phyloP scores from a whole-genome alignment of 768 basidiomycete species.

The Tylopilus subfusipes region DNA sequence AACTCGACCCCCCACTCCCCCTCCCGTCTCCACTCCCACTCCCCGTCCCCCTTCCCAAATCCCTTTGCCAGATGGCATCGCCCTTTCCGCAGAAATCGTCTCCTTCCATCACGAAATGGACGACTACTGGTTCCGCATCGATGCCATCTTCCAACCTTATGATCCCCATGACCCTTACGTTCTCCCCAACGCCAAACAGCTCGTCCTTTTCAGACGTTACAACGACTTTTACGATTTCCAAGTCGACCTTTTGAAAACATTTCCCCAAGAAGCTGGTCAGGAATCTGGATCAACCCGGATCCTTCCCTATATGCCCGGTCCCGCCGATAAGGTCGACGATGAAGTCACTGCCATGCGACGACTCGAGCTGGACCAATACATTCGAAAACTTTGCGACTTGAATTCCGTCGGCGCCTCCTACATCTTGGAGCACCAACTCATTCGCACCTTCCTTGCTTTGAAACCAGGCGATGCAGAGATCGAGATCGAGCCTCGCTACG shows the following conservation, averaged over 20 bases:
- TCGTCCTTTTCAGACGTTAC: slow-evolving; percentile 92
- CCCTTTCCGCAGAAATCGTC: slow-evolving; percentile 83
- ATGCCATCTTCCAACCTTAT: slow-evolving; percentile 86
- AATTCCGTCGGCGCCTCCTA: slow-evolving; percentile 65
- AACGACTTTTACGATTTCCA: slow-evolving; percentile 99
- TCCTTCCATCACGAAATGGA: slow-evolving; percentile 98
- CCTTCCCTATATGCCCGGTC: slow-evolving; percentile 97
- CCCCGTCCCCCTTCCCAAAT: slow-evolving; percentile 41
- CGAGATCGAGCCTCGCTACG: slow-evolving; percentile 55
- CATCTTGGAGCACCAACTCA: slow-evolving; percentile 74
- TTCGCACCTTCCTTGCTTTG: slow-evolving; percentile 78
- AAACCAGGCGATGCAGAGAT: slow-evolving; percentile 84
- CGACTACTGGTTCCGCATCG: slow-evolving; percentile 96
- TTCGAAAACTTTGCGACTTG: slow-evolving; percentile 74
- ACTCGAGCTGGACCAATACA: slow-evolving; percentile 85
- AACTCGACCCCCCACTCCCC: background rate
- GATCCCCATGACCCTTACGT: slow-evolving; percentile 50
- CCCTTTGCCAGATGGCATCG: slow-evolving; percentile 74
- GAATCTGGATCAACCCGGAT: slow-evolving; percentile 64
- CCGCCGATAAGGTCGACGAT: slow-evolving; percentile 79
- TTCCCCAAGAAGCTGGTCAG: slow-evolving; percentile 90
- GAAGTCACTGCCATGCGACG: slow-evolving; percentile 75
- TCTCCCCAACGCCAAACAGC: slow-evolving; percentile 66
- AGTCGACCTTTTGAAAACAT: slow-evolving; percentile 77
- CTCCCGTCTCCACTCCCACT: slow-evolving; percentile 9